Evolutionary conservation across 2,329 filamentous ascomycete species (phyloP).

Genomic region (Paecilomyces niveus): DNA sequence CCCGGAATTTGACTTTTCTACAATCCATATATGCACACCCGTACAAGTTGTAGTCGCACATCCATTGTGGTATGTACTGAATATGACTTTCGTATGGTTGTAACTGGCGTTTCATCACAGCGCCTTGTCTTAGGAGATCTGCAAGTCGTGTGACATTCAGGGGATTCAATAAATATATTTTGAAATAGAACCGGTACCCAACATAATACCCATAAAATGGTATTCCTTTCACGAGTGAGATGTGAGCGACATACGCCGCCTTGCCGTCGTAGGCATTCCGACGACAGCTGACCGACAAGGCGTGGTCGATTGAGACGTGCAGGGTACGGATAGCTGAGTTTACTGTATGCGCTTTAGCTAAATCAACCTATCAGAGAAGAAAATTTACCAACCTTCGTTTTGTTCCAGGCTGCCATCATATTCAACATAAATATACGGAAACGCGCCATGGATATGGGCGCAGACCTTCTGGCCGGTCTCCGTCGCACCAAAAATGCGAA

Average conservation of each 20-base stretch:
- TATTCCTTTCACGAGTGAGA: constrained; percentile 84
- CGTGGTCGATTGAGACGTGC: constrained; percentile 84
- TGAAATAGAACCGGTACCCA: constrained; percentile 83
- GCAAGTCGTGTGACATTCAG: constrained; percentile 77
- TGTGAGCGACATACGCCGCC: constrained; percentile 73
- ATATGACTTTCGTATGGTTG: constrained; percentile 93
- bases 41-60: constrained; percentile 93
- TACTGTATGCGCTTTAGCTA: constrained; percentile 44
- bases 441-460: constrained; percentile 88
- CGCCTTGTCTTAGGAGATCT: constrained; percentile 80
- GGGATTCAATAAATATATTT: constrained; percentile 90
- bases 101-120: constrained; percentile 72
- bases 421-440: constrained; percentile 91
- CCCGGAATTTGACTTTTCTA: constrained; percentile 62
- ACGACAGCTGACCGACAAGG: constrained; percentile 76
- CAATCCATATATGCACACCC: constrained; percentile 83
- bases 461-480: constrained; percentile 95
- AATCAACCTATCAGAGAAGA: constrained; percentile 5
- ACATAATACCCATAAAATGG: constrained; percentile 96
- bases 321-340: constrained; percentile 68
- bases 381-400: constrained; percentile 54
- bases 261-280: constrained; percentile 64
- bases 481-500: constrained; percentile 86
- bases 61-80: constrained; percentile 90
- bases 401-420: constrained; percentile 64